Percentiles rank a stretch among this genome's conserved stretches.
phyloP scores from a whole-genome alignment of 2,329 filamentous ascomycete species.

The Cladobotryum mycophilum region DNA sequence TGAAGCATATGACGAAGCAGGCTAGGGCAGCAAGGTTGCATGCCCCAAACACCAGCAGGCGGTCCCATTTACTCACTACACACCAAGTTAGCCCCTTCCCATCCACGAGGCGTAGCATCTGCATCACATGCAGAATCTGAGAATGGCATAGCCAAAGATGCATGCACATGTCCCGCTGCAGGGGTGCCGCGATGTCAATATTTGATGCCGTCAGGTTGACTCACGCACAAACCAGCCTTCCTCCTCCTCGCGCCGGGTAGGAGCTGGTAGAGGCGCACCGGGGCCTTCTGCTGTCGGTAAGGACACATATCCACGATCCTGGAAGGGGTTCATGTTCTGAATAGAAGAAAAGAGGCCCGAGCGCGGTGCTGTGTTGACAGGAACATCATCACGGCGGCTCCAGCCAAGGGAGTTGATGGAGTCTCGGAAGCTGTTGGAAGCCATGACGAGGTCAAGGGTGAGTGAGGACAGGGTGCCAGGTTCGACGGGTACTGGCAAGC shows the following conservation, averaged over 20 bases:
- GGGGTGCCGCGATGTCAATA: conserved; percentile 26
- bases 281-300: conserved; percentile 78
- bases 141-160: conserved; percentile 26
- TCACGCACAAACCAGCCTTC: conserved; percentile 94
- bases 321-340: conserved; percentile 82
- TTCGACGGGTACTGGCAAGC: neutral
- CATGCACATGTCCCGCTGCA: conserved; percentile 44
- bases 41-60: conserved; percentile 82
- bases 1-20: conserved; percentile 91
- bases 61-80: conserved; percentile 94
- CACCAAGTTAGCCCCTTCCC: conserved; percentile 29
- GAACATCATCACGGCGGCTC: conserved; percentile 78
- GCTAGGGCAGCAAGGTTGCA: conserved; percentile 85
- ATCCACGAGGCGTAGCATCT: conserved; percentile 35
- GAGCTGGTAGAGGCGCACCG: conserved; percentile 79
- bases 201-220: conserved; percentile 36
- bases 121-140: conserved; percentile 37
- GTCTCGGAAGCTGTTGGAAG: conserved; percentile 83
- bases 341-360: conserved; percentile 74
- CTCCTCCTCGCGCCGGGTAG: conserved; percentile 82
- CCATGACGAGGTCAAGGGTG: conserved; percentile 49
- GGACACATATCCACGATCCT: conserved; percentile 78
- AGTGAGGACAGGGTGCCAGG: neutral
- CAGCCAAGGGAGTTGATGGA: conserved; percentile 93
- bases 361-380: conserved; percentile 63